Evolutionary conservation across 345 rosid genomes (phyloP).

Genomic region (Passiflora organensis): DNA sequence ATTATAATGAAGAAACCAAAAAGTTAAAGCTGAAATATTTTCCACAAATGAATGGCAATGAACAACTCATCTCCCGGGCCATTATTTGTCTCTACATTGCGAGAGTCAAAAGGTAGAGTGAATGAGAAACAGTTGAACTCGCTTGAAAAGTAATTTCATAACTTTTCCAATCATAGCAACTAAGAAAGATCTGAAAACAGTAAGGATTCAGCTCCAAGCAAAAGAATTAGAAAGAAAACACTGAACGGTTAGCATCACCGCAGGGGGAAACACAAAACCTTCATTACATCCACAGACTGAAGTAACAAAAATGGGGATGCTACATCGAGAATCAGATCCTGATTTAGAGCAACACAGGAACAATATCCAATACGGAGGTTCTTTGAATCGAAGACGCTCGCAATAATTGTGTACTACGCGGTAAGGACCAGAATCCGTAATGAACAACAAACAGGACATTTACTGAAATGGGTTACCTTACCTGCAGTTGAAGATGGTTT

Average conservation of each 20-base stretch:
- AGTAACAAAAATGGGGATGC: too few relatives aligned
- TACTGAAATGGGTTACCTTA: constrained; percentile 4
- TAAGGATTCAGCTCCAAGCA: neutral
- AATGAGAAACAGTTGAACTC: neutral
- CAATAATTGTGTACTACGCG: neutral
- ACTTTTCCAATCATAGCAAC: neutral
- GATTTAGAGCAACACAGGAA: neutral
- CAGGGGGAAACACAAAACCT: too few relatives aligned
- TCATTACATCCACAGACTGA: too few relatives aligned
- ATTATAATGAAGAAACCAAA: neutral
- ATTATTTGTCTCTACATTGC: neutral
- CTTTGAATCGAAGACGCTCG: neutral
- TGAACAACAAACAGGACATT: neutral
- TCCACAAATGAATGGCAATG: neutral
- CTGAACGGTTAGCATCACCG: too few relatives aligned
- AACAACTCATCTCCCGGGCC: too few relatives aligned
- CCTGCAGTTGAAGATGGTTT: too few relatives aligned
- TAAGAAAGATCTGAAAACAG: neutral
- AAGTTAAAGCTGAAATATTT: constrained; percentile 5
- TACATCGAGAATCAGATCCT: constrained; percentile 16
- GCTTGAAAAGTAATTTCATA: neutral
- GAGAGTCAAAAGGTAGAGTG: neutral
- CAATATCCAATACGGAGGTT: neutral
- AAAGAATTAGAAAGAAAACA: constrained; percentile 10
- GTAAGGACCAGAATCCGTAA: constrained; percentile 1